phyloP scores from a whole-genome alignment of 768 basidiomycete genomes.

The Lentinula sp. region DNA sequence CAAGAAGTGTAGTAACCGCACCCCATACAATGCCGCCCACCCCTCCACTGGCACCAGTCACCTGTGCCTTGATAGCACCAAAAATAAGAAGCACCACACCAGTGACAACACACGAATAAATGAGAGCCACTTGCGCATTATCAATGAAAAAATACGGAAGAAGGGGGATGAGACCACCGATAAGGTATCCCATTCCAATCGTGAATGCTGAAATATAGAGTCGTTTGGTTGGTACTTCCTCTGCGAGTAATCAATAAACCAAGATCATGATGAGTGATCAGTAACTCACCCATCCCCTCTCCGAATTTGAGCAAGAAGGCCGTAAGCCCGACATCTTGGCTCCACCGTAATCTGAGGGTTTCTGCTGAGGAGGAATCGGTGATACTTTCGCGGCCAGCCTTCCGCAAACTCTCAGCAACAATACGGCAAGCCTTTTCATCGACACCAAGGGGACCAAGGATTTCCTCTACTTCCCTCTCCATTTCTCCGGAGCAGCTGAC shows the following conservation, averaged over 20 bases:
- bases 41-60: slow-evolving; percentile 74
- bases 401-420: slow-evolving; percentile 70
- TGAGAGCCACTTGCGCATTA: slow-evolving; percentile 56
- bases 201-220: slow-evolving; percentile 91
- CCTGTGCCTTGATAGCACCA: slow-evolving; percentile 83
- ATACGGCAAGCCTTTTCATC: slow-evolving; percentile 74
- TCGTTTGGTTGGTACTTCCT: slow-evolving; percentile 82
- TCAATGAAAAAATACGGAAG: slow-evolving; percentile 89
- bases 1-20: slow-evolving; percentile 78
- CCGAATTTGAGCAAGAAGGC: slow-evolving; percentile 95
- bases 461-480: slow-evolving; percentile 87
- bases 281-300: slow-evolving; percentile 72
- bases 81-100: slow-evolving; percentile 84
- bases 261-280: not conserved
- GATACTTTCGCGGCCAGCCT: slow-evolving; percentile 48
- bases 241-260: slow-evolving; percentile 26
- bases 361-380: not conserved
- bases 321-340: slow-evolving; percentile 78
- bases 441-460: slow-evolving; percentile 87
- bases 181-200: slow-evolving; percentile 89
- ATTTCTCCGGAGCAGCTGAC: slow-evolving; percentile 92
- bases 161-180: slow-evolving; percentile 91
- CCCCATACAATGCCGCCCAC: slow-evolving; percentile 77
- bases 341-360: slow-evolving; percentile 43
- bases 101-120: slow-evolving; percentile 77